These are phyloP conservation scores for Tranzscheliella williamsii DNA, from an alignment of 1,284 basidiomycete species.

Conservation along the genomic window DNA sequence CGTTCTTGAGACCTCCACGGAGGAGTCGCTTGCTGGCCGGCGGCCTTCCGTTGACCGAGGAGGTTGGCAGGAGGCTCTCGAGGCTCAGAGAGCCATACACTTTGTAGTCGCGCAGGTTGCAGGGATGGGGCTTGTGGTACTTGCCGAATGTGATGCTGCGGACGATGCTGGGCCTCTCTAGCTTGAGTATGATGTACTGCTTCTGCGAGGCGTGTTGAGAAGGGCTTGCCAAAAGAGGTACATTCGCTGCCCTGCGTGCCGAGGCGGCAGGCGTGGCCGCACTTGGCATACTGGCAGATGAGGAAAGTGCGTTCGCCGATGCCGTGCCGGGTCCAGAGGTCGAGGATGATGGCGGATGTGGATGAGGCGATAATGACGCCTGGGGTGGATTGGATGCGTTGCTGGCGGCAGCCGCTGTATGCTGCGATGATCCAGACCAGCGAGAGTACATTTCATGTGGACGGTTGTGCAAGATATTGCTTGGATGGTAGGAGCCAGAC, in stretches of 20 bases:
- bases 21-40: constrained; percentile 43
- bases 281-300: constrained; percentile 16
- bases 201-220: constrained; percentile 14
- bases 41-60: constrained; percentile 20
- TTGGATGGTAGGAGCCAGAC: constrained; percentile 50
- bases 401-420: constrained; percentile 14
- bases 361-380: constrained; percentile 19
- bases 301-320: constrained; percentile 5
- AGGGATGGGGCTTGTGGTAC: constrained; percentile 60
- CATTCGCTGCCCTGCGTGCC: constrained; percentile 3
- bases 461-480: constrained; percentile 47
- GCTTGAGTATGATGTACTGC: constrained; percentile 59
- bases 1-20: constrained; percentile 58
- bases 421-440: constrained; percentile 46
- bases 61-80: constrained; percentile 26
- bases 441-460: constrained; percentile 48
- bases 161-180: constrained; percentile 53
- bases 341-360: constrained; percentile 7
- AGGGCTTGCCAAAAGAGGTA: constrained; percentile 2
- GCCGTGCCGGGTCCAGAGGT: neutral
- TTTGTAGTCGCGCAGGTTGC: constrained; percentile 60
- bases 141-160: constrained; percentile 60
- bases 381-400: constrained; percentile 7
- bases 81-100: constrained; percentile 56
- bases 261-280: constrained; percentile 10